Conservation (phyloP, 2,329 filamentous ascomycete species). For the Aspergillus tubingensis region DNA sequence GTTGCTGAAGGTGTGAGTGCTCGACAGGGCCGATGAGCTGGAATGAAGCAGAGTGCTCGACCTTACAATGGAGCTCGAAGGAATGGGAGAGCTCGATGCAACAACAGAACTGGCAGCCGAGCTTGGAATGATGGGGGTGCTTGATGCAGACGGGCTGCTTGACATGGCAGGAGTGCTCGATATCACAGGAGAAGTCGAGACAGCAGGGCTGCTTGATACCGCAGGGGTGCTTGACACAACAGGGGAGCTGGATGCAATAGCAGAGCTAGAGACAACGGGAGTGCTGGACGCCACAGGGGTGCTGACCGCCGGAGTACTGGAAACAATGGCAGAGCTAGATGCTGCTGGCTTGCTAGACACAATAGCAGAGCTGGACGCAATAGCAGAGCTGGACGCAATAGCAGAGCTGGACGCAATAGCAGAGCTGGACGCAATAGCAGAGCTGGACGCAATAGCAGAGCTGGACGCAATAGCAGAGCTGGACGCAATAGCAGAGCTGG, state of each 20-base stretch:
- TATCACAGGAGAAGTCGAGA: background rate
- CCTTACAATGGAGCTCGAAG: background rate
- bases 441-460: too few relatives aligned
- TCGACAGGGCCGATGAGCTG: background rate
- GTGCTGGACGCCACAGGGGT: background rate
- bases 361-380: background rate
- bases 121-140: slow-evolving; percentile 2
- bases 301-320: background rate
- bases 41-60: slow-evolving; percentile 5
- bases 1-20: background rate
- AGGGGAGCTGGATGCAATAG: background rate
- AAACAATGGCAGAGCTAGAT: background rate
- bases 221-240: background rate
- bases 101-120: slow-evolving; percentile 7
- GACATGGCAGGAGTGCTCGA: background rate
- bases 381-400: slow-evolving; percentile 3
- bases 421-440: too few relatives aligned
- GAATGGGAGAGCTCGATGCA: background rate
- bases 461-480: too few relatives aligned
- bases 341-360: background rate
- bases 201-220: background rate
- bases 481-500: too few relatives aligned
- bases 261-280: background rate
- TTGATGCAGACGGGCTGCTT: slow-evolving; percentile 3
- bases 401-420: background rate